Evolutionary conservation across 1,284 basidiomycete genomes (phyloP).

Genomic region (Vanrija pseudolonga): DNA sequence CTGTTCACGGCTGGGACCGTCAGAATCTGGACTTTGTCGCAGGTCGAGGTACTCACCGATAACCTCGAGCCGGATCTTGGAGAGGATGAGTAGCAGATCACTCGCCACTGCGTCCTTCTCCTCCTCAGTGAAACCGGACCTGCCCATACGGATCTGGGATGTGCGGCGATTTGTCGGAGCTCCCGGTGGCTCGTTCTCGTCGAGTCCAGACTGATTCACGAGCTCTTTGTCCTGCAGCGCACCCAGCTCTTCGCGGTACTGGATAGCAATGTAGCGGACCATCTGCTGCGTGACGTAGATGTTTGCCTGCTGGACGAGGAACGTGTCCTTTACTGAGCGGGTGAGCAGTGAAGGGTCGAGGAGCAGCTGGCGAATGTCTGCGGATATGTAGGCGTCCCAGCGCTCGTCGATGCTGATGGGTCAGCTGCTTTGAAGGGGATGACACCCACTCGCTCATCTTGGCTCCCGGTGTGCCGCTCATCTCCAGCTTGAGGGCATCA

Average conservation of each 20-base stretch:
- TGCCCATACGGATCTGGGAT: neutral
- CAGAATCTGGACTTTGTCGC: too few relatives aligned
- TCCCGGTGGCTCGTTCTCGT: constrained; percentile 25
- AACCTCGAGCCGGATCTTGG: constrained; percentile 84
- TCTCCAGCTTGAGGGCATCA: constrained; percentile 30
- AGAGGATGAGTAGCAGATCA: constrained; percentile 74
- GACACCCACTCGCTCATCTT: constrained; percentile 19
- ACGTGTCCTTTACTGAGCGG: constrained; percentile 73
- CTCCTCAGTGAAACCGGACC: constrained; percentile 21
- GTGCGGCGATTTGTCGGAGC: constrained; percentile 53
- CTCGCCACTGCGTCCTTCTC: constrained; percentile 31
- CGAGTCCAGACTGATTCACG: neutral
- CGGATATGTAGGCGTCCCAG: constrained; percentile 55
- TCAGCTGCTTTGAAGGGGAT: neutral
- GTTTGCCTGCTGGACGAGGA: constrained; percentile 82
- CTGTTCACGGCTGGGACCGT: constrained; percentile 62
- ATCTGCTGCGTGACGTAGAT: constrained; percentile 87
- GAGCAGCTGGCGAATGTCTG: constrained; percentile 81
- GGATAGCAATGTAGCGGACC: constrained; percentile 80
- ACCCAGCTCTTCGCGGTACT: constrained; percentile 73
- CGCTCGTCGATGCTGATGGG: constrained; percentile 27
- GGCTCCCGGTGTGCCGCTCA: constrained; percentile 9
- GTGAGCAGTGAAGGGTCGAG: constrained; percentile 74
- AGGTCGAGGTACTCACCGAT: constrained; percentile 54
- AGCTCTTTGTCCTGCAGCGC: constrained; percentile 51